These are phyloP conservation scores for Sugiyamaella castrensis DNA, from an alignment of 1,139 yeast species.

Conservation along the genomic window DNA sequence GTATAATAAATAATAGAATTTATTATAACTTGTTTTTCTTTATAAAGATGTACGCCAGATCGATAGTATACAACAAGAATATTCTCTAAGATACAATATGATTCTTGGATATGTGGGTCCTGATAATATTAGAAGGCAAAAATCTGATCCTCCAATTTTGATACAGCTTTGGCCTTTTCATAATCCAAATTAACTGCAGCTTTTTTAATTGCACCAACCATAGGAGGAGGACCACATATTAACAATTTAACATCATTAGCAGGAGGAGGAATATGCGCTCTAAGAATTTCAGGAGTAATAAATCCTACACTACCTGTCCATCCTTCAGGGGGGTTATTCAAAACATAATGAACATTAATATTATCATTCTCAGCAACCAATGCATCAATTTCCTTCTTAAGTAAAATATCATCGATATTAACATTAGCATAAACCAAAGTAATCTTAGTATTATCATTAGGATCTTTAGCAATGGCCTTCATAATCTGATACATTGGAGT, in stretches of 20 bases:
- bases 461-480: slow-evolving; percentile 71
- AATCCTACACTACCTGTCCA: slow-evolving; percentile 87
- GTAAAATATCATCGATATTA: slow-evolving; percentile 70
- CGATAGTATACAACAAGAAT: background rate
- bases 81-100: too few species aligned
- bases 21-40: too few species aligned
- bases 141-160: slow-evolving; percentile 89
- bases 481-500: slow-evolving; percentile 93
- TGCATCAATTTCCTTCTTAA: slow-evolving; percentile 74
- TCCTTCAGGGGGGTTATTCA: slow-evolving; percentile 67
- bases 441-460: slow-evolving; percentile 73
- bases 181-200: slow-evolving; percentile 75
- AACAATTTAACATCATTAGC: slow-evolving; percentile 66
- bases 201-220: slow-evolving; percentile 77
- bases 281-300: slow-evolving; percentile 73
- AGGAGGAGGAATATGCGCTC: slow-evolving; percentile 63
- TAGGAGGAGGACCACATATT: slow-evolving; percentile 94
- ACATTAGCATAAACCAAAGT: slow-evolving; percentile 75
- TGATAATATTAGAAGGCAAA: slow-evolving; percentile 63
- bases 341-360: slow-evolving; percentile 68
- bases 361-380: slow-evolving; percentile 64
- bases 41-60: background rate
- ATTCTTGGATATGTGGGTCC: background rate
- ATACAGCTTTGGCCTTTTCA: slow-evolving; percentile 84
- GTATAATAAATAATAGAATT: background rate